Conservation (phyloP, 2,329 filamentous ascomycete species). For the Pseudopithomyces chartarum region DNA sequence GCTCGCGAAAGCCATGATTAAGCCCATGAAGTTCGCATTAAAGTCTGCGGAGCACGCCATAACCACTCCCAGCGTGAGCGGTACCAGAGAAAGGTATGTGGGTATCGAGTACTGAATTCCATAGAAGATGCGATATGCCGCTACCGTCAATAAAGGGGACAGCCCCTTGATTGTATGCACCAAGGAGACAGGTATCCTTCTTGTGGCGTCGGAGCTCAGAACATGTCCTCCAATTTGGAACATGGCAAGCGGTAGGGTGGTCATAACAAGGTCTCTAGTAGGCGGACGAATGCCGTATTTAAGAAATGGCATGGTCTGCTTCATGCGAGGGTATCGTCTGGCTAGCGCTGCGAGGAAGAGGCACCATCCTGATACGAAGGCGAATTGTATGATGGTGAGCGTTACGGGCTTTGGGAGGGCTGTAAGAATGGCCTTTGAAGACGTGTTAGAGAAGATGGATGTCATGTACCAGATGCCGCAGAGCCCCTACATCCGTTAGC, state of each 20-base stretch:
- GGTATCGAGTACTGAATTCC: constrained; percentile 84
- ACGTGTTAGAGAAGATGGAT: constrained; percentile 95
- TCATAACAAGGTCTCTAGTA: constrained; percentile 78
- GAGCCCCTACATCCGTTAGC: constrained; percentile 64
- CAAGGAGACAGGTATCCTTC: constrained; percentile 92
- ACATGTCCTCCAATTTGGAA: constrained; percentile 96
- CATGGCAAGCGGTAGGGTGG: constrained; percentile 85
- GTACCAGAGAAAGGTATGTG: constrained; percentile 78
- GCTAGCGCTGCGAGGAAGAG: constrained; percentile 78
- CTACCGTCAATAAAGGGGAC: constrained; percentile 91
- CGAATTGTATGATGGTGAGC: constrained; percentile 90
- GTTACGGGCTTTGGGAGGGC: constrained; percentile 90
- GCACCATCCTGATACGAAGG: constrained; percentile 88
- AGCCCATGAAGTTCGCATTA: constrained; percentile 85
- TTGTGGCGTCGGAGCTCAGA: constrained; percentile 89
- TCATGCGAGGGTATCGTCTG: constrained; percentile 71
- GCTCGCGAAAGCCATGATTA: constrained; percentile 85
- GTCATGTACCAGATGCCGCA: constrained; percentile 94
- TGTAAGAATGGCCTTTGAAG: constrained; percentile 94
- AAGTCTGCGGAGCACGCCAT: constrained; percentile 93
- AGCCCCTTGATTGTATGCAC: constrained; percentile 99
- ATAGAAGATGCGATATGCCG: constrained; percentile 89
- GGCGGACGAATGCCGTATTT: constrained; percentile 83
- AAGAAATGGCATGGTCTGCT: constrained; percentile 74
- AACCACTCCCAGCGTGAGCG: constrained; percentile 91